Base-by-base conservation (phyloP, 2,329 filamentous ascomycete species). In the Aureobasidium sp. region DNA sequence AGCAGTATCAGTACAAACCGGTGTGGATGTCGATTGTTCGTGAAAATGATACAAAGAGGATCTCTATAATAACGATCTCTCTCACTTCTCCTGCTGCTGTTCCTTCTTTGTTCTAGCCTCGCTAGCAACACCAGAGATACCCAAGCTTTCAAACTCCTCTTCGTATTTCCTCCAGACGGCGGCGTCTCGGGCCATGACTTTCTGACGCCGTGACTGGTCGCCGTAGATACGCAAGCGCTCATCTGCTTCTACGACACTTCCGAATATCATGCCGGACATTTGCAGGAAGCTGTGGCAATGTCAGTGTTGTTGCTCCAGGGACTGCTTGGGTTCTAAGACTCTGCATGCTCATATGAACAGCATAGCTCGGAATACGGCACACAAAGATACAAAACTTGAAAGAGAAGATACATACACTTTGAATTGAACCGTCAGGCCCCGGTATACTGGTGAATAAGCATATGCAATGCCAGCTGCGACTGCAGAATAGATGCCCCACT, bases 221-320 rank as follows among this genome's bases (percentile, higher is more conserved):
- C 91, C 88, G 68, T 89, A 90, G 63, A 81, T 77, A 58, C 87
- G 81, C 68, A 92, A 78, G 55, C 86, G 80, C 62, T 79, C 75
- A 70, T 93, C 89, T 2, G 88, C 89, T 76, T 91, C 87, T 60
- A 92, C 81, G 81, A 89, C 89, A 69, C 85, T 82, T 47, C 89
- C 89, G 37, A 90, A 70, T n/a, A 89, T 86, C 89, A 92, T 92
- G 64, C 85, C 87, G n/a, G 87, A 89, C 87, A 91, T 90, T 73
- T 91, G 88, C 17, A 92, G 78, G 71, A 90, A 93, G 34, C 89
- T 92, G 69, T 12, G 9, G 12, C 25, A 8, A 17, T 14, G 51
- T 55, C 25, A 55, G 51, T 34, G 3, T 34, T 11, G 31, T 34
- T 34, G 31, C 8, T 34, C 1, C 31, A 34, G 8, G 12, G 31